A percentile compares a stretch with the other conserved stretches of the same genome.
Evolutionary conservation across 495 filamentous ascomycete species (phyloP).

Genomic region (Penicillium parvum): DNA sequence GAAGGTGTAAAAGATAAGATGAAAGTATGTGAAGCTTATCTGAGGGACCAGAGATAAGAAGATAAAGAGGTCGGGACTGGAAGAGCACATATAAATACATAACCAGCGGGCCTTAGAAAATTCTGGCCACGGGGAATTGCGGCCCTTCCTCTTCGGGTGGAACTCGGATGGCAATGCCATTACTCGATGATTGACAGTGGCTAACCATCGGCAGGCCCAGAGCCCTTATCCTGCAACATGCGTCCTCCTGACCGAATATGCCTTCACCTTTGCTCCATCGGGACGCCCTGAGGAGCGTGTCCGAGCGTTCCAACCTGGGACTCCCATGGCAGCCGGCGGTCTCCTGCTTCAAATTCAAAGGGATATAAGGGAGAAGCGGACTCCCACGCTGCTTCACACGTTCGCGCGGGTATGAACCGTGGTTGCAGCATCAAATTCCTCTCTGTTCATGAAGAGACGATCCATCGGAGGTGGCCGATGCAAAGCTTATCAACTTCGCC

Average conservation of each 20-base stretch:
- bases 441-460: not conserved
- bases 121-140: conserved; percentile 5
- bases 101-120: conserved; percentile 2
- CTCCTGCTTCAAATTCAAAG: too few relatives aligned
- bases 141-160: not conserved
- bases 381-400: too few relatives aligned
- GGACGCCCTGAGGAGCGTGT: conserved; percentile 11
- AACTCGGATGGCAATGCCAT: conserved; percentile 16
- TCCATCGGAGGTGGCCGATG: not conserved
- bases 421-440: not conserved
- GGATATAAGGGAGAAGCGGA: too few relatives aligned
- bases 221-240: conserved; percentile 7
- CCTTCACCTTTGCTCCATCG: conserved; percentile 17
- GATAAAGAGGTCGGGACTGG: conserved; percentile 6
- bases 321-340: not conserved
- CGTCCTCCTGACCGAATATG: conserved; percentile 12
- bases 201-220: conserved; percentile 6
- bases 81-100: conserved; percentile 26
- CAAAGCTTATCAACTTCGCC: conserved; percentile 15
- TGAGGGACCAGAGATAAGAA: conserved; percentile 3
- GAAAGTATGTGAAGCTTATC: conserved; percentile 3
- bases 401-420: conserved; percentile 13
- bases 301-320: too few relatives aligned
- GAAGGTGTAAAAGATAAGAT: conserved; percentile 9
- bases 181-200: conserved; percentile 23